These are phyloP conservation scores for Oxalis stricta DNA, from an alignment of 441 rosid genomes.

Conservation along the genomic window DNA sequence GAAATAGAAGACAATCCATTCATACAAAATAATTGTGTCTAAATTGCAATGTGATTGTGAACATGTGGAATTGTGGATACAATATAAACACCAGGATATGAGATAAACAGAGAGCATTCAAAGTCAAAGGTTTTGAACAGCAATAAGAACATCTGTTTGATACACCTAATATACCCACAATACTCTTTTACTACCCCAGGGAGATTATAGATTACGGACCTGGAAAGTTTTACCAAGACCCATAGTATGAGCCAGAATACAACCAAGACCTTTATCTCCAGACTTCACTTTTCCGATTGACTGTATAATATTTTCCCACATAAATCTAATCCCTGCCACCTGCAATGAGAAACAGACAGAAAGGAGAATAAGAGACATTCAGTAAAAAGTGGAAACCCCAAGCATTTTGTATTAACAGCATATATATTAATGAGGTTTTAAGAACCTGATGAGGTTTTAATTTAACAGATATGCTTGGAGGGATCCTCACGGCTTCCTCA, in stretches of 20 bases:
- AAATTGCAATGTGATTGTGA: too few relatives aligned
- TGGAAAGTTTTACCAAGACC: constrained; percentile 99
- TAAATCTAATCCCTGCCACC: constrained; percentile 93
- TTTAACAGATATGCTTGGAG: constrained; percentile 80
- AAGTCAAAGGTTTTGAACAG: too few relatives aligned
- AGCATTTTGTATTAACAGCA: constrained; percentile 7
- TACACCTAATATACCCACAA: too few relatives aligned
- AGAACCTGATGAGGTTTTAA: constrained; percentile 93
- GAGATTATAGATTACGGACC: too few relatives aligned
- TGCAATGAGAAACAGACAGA: constrained; percentile 28
- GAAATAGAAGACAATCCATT: neutral
- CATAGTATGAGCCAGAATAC: constrained; percentile 99
- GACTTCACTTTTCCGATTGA: constrained; percentile 74
- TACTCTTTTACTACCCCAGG: too few relatives aligned
- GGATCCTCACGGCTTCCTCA: constrained; percentile 89
- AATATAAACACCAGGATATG: too few relatives aligned
- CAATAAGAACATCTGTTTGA: too few relatives aligned
- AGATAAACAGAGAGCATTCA: too few relatives aligned
- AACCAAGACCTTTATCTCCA: constrained; percentile 98
- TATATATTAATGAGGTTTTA: constrained; percentile 9
- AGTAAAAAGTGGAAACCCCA: constrained; percentile 1
- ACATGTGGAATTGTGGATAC: too few relatives aligned
- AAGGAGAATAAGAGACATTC: too few relatives aligned
- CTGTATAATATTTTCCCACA: constrained; percentile 99
- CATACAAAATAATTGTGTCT: too few relatives aligned